A percentile compares a stretch with the other conserved stretches of the same genome.
phyloP scores from a whole-genome alignment of 805 yeast species.

The Saturnispora besseyi region DNA sequence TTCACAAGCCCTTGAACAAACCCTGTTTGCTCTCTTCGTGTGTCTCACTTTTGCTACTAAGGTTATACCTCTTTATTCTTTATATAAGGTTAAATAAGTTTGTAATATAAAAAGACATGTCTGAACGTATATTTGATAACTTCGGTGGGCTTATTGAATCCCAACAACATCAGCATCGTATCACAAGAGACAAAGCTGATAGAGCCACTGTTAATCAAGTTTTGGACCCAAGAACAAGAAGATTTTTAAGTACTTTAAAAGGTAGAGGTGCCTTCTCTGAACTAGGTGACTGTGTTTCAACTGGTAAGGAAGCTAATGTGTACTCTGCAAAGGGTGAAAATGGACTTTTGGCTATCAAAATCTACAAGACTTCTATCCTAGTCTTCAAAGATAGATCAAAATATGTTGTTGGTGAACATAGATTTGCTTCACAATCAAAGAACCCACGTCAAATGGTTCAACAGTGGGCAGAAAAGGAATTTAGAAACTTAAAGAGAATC shows the following conservation, averaged over 20 bases:
- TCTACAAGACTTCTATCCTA: constrained; percentile 89
- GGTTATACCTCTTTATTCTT: constrained; percentile 5
- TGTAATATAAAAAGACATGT: not conserved
- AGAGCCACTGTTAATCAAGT: constrained; percentile 97
- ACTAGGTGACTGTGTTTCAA: constrained; percentile 87
- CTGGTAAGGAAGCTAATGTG: constrained; percentile 99
- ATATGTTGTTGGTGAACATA: constrained; percentile 91
- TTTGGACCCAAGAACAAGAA: constrained; percentile 85
- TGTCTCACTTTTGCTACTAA: constrained; percentile 5
- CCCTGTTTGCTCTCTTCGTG: constrained; percentile 4
- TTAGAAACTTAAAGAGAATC: constrained; percentile 80
- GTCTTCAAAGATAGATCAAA: constrained; percentile 97
- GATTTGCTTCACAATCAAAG: constrained; percentile 77
- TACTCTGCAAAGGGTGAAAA: constrained; percentile 59
- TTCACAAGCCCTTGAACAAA: constrained; percentile 7
- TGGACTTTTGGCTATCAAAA: constrained; percentile 64
- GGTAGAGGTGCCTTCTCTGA: constrained; percentile 76
- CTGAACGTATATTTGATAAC: not conserved
- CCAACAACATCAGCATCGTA: constrained; percentile 32
- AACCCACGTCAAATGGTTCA: constrained; percentile 97
- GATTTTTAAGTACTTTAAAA: constrained; percentile 71
- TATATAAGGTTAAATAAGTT: constrained; percentile 3
- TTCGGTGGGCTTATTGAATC: constrained; percentile 5
- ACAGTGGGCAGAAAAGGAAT: constrained; percentile 98
- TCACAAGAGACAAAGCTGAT: constrained; percentile 75